These are phyloP conservation scores for Arachnopeziza araneosa DNA, from an alignment of 2,329 filamentous ascomycete species.

Conservation along the genomic window DNA sequence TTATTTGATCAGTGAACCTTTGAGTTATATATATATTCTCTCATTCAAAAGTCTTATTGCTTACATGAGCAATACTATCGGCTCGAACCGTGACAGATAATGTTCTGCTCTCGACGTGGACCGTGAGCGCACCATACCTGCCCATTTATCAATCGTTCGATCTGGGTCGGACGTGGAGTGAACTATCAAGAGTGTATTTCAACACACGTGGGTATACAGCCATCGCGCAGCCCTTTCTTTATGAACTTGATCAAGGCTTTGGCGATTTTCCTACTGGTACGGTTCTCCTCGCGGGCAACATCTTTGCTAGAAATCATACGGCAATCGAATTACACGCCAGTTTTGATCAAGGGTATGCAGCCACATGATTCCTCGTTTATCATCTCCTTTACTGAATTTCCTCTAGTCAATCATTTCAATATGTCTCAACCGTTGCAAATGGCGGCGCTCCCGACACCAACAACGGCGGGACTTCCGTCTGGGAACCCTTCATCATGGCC, in stretches of 20 bases:
- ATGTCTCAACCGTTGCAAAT: conserved; percentile 51
- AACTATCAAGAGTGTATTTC: background rate
- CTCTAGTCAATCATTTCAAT: background rate
- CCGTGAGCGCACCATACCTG: background rate
- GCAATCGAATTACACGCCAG: conserved; percentile 64
- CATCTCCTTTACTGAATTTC: background rate
- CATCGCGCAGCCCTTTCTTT: conserved; percentile 52
- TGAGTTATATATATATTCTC: no score
- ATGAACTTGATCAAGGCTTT: conserved; percentile 51
- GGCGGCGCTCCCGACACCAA: conserved; percentile 49
- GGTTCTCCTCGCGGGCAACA: conserved; percentile 46
- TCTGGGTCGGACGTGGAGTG: background rate
- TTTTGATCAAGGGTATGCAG: conserved; percentile 46
- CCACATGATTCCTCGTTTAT: background rate
- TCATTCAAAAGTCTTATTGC: no score
- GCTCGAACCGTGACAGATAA: no score
- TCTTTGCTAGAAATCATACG: conserved; percentile 49
- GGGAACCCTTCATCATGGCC: conserved; percentile 61
- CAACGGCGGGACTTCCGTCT: conserved; percentile 60
- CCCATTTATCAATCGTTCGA: background rate
- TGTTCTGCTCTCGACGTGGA: background rate
- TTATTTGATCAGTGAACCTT: no score
- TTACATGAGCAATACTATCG: no score
- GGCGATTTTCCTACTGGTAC: conserved; percentile 55
- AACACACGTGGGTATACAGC: background rate